Evolutionary conservation across 768 basidiomycete species (phyloP).

Genomic region (Tylopilus cervinicoccineus): DNA sequence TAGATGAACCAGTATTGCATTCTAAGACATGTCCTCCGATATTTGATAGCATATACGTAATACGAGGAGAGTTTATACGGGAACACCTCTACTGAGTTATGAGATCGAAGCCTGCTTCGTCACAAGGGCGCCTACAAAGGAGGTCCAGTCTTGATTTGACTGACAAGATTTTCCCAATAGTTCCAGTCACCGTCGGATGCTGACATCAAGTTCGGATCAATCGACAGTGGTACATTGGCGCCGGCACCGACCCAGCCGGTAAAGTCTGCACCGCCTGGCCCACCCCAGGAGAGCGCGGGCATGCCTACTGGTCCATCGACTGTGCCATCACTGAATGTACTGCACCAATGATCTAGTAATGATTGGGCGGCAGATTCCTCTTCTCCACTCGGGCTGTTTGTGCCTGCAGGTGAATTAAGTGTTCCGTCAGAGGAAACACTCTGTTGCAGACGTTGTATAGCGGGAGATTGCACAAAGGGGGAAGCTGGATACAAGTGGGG

Average conservation of each 20-base stretch:
- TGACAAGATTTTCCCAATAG: slow-evolving; percentile 82
- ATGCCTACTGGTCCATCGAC: slow-evolving; percentile 47
- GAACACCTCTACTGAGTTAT: slow-evolving; percentile 5
- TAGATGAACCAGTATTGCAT: too few relatives aligned
- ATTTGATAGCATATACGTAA: slow-evolving; percentile 8
- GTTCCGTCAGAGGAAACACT: slow-evolving; percentile 39
- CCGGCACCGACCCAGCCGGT: slow-evolving; percentile 52
- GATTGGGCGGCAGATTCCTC: slow-evolving; percentile 75
- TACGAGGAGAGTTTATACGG: slow-evolving; percentile 2
- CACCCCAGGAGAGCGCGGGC: slow-evolving; percentile 55
- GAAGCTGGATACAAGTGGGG: slow-evolving; percentile 27
- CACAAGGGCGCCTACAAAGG: slow-evolving; percentile 21
- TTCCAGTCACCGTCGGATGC: slow-evolving; percentile 67
- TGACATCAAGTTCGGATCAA: slow-evolving; percentile 44
- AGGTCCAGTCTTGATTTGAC: slow-evolving; percentile 40
- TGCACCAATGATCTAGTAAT: slow-evolving; percentile 81
- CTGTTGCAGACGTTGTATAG: slow-evolving; percentile 62
- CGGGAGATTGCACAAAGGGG: slow-evolving; percentile 39
- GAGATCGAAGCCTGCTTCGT: slow-evolving; percentile 9
- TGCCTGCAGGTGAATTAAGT: slow-evolving; percentile 54
- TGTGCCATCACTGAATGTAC: slow-evolving; percentile 67
- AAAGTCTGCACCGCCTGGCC: slow-evolving; percentile 52
- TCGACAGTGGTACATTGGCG: slow-evolving; percentile 35
- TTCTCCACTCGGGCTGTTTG: slow-evolving; percentile 68
- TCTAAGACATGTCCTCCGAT: slow-evolving; percentile 6